These are phyloP conservation scores for Arthrobotrys musiformis DNA, from an alignment of 2,329 filamentous ascomycete genomes.

Conservation along the genomic window DNA sequence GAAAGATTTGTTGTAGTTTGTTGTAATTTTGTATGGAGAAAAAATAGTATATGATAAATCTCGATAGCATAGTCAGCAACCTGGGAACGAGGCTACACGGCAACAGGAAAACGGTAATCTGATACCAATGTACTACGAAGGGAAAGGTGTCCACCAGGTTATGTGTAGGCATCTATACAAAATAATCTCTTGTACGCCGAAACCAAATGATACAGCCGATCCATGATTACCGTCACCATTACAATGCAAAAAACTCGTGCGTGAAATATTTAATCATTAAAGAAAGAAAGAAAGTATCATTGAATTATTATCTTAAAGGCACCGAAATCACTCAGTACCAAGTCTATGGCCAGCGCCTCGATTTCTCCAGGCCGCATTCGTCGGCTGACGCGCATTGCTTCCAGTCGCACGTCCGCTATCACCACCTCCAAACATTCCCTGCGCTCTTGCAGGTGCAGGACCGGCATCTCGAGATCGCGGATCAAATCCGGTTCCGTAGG, in stretches of 20 bases:
- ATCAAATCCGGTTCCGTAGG: constrained; percentile 45
- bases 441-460: constrained; percentile 61
- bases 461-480: constrained; percentile 62
- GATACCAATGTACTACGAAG: too few relatives aligned
- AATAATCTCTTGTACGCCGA: background rate
- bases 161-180: constrained; percentile 38
- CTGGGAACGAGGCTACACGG: too few relatives aligned
- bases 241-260: background rate
- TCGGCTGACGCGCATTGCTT: constrained; percentile 64
- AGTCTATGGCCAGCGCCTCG: constrained; percentile 73
- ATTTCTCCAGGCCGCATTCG: constrained; percentile 73
- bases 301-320: too few relatives aligned
- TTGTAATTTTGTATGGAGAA: too few relatives aligned
- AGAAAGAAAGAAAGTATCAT: background rate
- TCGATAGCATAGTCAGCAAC: too few relatives aligned
- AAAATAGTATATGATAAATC: too few relatives aligned
- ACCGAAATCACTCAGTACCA: constrained; percentile 62
- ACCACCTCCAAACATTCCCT: constrained; percentile 58
- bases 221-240: too few relatives aligned
- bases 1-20: too few relatives aligned
- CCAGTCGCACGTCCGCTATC: constrained; percentile 60
- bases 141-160: background rate
- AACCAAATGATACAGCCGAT: background rate
- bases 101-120: too few relatives aligned
- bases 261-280: too few relatives aligned